Evolutionary conservation across 768 basidiomycete species (phyloP), one percentile per base, ranked within the genome.

Genomic region (Hydnomerulius pinastri): DNA sequence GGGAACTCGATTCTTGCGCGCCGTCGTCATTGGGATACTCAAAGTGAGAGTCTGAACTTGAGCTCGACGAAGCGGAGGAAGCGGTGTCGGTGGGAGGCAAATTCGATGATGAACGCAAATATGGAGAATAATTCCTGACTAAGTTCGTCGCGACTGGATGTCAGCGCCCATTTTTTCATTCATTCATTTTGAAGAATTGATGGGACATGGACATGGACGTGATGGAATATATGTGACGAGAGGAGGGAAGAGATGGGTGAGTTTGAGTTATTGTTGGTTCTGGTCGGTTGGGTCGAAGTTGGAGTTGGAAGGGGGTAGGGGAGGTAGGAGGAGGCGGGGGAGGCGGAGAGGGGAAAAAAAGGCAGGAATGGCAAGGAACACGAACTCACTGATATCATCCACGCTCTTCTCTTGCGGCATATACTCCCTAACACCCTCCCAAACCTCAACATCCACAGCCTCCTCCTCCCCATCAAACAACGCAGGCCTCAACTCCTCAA

Each of bases 41-140:
- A n/a, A n/a, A n/a, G n/a, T n/a, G n/a, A n/a, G n/a, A n/a, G n/a
- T 15, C 23, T 46, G 17, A n/a, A n/a, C n/a, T n/a, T n/a, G n/a
- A n/a, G n/a, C n/a, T n/a, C n/a, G n/a, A n/a, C n/a, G n/a, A n/a
- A n/a, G n/a, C n/a, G n/a, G n/a, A n/a, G n/a, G n/a, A n/a, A n/a
- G n/a, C n/a, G n/a, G n/a, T n/a, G n/a, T n/a, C n/a, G n/a, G n/a
- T n/a, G n/a, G n/a, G n/a, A n/a, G n/a, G n/a, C n/a, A n/a, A n/a
- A n/a, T n/a, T n/a, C n/a, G n/a, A n/a, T 21, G 50, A 29, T 37
- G 45, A 50, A 47, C 81, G 69, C 58, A 96, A 79, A 71, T 94
- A 87, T 13, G 93, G 92, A 37, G 89, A 90, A 67, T 95, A 94
- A 64, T 94, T 93, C 77, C 82, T 80, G 77, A 92, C 90, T 89